phyloP scores from a whole-genome alignment of 352 stramenopile species.

The Elongisporangium senticosum region DNA sequence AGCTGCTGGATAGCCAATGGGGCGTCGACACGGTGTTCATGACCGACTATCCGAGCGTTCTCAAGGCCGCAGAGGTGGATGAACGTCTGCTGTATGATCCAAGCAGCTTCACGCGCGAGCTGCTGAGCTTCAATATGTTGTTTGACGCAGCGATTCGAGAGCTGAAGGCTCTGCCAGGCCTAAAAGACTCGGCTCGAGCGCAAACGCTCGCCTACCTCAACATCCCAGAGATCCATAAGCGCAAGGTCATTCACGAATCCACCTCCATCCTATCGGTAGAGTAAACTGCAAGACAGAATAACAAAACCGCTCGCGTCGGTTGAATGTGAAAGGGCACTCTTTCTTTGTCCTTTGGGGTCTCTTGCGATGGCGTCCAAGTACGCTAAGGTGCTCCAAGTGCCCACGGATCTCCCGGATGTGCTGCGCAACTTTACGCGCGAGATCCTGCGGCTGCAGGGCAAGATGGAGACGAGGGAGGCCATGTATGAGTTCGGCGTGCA shows the following conservation, averaged over 20 bases:
- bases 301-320: background rate
- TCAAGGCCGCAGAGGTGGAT: constrained; percentile 13
- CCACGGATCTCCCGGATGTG: constrained; percentile 62
- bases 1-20: constrained; percentile 24
- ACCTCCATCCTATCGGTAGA: background rate
- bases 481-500: constrained; percentile 72
- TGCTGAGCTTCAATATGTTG: constrained; percentile 9
- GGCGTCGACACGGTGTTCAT: constrained; percentile 19
- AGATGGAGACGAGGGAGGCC: constrained; percentile 70
- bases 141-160: constrained; percentile 8
- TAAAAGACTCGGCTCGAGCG: constrained; percentile 10
- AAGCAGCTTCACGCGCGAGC: constrained; percentile 7
- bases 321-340: background rate
- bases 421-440: constrained; percentile 76
- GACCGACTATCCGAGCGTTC: constrained; percentile 20
- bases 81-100: constrained; percentile 18
- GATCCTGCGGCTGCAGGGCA: constrained; percentile 76
- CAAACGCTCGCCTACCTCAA: constrained; percentile 15
- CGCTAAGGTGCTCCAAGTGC: constrained; percentile 73
- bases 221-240: background rate
- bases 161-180: constrained; percentile 4
- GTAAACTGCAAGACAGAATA: background rate
- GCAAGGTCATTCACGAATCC: background rate
- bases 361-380: constrained; percentile 76
- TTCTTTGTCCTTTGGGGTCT: background rate